Evolutionary conservation across 305 asterid genomes (phyloP), one percentile per base, ranked within the genome.

Genomic region (Solanum hybrid): DNA sequence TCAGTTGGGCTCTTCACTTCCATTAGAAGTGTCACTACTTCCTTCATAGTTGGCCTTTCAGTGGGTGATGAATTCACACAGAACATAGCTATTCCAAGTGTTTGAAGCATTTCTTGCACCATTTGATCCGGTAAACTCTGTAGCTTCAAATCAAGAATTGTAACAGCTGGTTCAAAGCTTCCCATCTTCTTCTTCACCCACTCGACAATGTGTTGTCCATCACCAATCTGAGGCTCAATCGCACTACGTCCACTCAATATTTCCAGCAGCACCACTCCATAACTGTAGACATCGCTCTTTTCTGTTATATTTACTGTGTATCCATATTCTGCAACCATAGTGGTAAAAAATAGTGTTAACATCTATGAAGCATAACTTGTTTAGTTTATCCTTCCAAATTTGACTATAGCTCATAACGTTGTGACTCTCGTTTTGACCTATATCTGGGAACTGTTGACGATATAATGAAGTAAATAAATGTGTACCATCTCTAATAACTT

Each of bases 151-250:
- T 97, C 99, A 6, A 97, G 95, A 77, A 97, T 88, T 3, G 98
- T 85, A 71, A 93, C 91, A 32, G 98, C 98, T 40, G 99, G 99
- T 86, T 97, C 99, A 79, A 89, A 97, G 95, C 99, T 96, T 89
- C 98, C 98, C 98, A 97, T 97, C 92, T 96, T 97, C 95, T 93
- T 96, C 96, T 93, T 95, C 84, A 95, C 98, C 99, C 99, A 96
- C 90, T 97, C 99, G 73, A 97, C 99, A 6, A 97, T 96, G 92
- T 97, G 99, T 64, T 94, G 93, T 14, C 98, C 99, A 37, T 97
- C 98, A 4, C 97, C 98, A 32, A 93, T 91, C 89, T 94, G 99
- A 38, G 97, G 93, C 72, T 94, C 98, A 4, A 97, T 94, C 0
- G 96, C 99, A 4, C 98, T 96, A 6, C 98, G 93, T 20, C 99